These are phyloP conservation scores for Paxillus involutus DNA, from an alignment of 768 basidiomycete species.

Conservation along the genomic window DNA sequence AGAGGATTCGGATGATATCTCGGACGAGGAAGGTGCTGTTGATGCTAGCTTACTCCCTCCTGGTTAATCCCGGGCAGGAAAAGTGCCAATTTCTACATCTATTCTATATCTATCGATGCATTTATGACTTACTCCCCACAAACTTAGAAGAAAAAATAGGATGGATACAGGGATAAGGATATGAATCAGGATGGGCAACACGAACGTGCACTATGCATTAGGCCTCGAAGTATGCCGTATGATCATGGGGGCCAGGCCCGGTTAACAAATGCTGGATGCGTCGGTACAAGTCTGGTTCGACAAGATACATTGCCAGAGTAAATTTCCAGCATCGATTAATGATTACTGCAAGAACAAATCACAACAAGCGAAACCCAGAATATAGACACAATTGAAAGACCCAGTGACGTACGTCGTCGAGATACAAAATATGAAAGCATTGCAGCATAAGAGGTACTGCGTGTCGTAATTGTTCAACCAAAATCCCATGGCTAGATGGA, in stretches of 20 bases:
- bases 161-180: neutral
- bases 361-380: neutral
- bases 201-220: no score
- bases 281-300: no score
- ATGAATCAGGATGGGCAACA: no score
- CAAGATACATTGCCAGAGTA: neutral
- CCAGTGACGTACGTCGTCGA: neutral
- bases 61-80: conserved; percentile 50
- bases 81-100: no score
- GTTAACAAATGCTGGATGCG: no score
- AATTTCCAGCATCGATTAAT: neutral
- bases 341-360: neutral
- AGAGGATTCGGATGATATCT: conserved; percentile 57
- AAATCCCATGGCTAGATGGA: no score
- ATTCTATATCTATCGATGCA: neutral
- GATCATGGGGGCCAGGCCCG: no score
- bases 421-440: neutral
- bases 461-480: no score
- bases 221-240: no score
- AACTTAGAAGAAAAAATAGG: no score
- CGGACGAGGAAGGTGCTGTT: conserved; percentile 57
- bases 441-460: neutral
- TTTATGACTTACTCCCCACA: neutral
- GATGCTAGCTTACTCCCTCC: conserved; percentile 94
- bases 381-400: neutral